Conservation (phyloP, 106 monocot species). For the Alisma plantagoaquatica region DNA sequence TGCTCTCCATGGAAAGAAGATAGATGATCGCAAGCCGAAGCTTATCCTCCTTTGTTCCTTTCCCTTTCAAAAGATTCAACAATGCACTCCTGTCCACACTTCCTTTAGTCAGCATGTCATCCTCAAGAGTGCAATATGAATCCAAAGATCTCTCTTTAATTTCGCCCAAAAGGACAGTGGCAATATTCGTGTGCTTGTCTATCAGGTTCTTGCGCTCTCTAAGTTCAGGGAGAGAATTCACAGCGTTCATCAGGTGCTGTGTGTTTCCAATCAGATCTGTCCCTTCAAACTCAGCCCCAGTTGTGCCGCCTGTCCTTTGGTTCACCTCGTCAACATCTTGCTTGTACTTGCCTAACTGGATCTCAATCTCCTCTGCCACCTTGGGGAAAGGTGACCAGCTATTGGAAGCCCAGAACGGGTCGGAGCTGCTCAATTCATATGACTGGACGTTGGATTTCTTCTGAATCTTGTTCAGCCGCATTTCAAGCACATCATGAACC, state of each 20-base stretch:
- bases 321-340: slow-evolving; percentile 91
- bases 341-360: slow-evolving; percentile 85
- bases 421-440: slow-evolving; percentile 66
- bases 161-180: slow-evolving; percentile 67
- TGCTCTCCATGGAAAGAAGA: slow-evolving; percentile 76
- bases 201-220: slow-evolving; percentile 92
- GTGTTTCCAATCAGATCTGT: slow-evolving; percentile 88
- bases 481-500: slow-evolving; percentile 69
- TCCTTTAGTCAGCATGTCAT: slow-evolving; percentile 72
- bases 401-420: slow-evolving; percentile 74
- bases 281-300: slow-evolving; percentile 73
- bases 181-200: slow-evolving; percentile 90
- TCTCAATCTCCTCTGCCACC: slow-evolving; percentile 92
- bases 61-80: slow-evolving; percentile 59
- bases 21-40: slow-evolving; percentile 75
- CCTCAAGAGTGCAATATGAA: slow-evolving; percentile 69
- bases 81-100: slow-evolving; percentile 48
- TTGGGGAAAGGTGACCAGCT: slow-evolving; percentile 84
- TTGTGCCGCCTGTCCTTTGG: slow-evolving; percentile 54
- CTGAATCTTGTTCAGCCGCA: slow-evolving; percentile 59
- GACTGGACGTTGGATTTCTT: slow-evolving; percentile 42
- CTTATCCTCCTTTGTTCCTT: slow-evolving; percentile 78
- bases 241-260: slow-evolving; percentile 80
- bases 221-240: slow-evolving; percentile 89
- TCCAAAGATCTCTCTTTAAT: slow-evolving; percentile 88